Evolutionary conservation across 2,329 filamentous ascomycete species (phyloP).

Genomic region (Chalaropsis thielavioides): DNA sequence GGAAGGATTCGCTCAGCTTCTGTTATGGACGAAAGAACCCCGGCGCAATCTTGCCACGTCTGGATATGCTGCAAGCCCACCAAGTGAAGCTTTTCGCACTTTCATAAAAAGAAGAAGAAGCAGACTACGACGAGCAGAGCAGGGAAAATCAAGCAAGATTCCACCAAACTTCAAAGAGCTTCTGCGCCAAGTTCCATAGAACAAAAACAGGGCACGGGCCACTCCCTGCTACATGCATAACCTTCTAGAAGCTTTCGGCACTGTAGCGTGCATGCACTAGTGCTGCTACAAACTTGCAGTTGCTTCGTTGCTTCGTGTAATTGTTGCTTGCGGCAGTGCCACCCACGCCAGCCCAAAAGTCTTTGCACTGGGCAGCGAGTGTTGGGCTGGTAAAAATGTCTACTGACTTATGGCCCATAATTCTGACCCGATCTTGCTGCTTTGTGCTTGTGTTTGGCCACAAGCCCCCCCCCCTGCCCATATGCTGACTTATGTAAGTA

Average conservation of each 20-base stretch:
- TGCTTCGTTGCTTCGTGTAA: not conserved
- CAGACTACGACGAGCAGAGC: too few relatives aligned
- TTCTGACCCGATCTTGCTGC: not conserved
- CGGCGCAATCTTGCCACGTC: too few relatives aligned
- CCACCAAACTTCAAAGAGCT: not conserved
- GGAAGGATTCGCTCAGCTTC: too few relatives aligned
- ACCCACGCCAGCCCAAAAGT: not conserved
- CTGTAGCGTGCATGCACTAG: not conserved
- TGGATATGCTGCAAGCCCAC: too few relatives aligned
- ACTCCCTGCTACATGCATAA: not conserved
- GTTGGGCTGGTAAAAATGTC: not conserved
- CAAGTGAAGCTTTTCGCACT: too few relatives aligned
- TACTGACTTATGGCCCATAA: not conserved
- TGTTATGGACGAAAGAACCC: too few relatives aligned
- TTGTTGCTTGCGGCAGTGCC: not conserved
- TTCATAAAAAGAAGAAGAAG: too few relatives aligned
- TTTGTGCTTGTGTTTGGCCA: too few relatives aligned
- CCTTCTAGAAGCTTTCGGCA: slow-evolving; percentile 14
- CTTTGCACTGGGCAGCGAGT: not conserved
- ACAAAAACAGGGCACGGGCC: slow-evolving; percentile 8
- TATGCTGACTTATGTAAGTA: not conserved
- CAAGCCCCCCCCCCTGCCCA: not conserved
- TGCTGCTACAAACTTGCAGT: not conserved
- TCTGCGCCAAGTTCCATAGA: not conserved
- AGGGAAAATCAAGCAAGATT: too few relatives aligned